These are phyloP conservation scores for Trichophyton simii DNA, from an alignment of 2,329 filamentous ascomycete genomes.

Conservation along the genomic window DNA sequence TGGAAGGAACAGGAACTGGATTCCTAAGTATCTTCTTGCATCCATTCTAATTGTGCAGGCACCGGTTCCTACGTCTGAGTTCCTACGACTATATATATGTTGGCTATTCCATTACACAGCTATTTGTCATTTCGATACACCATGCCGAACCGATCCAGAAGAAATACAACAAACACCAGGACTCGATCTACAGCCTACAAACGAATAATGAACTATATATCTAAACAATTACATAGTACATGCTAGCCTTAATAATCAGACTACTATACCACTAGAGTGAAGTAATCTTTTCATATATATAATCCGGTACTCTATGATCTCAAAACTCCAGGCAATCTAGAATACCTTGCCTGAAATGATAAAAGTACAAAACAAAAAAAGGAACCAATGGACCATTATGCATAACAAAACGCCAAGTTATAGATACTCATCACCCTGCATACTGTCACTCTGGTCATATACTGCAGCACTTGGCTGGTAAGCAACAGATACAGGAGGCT, in stretches of 20 bases:
- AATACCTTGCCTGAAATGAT: background rate
- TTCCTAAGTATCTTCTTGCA: background rate
- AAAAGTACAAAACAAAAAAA: background rate
- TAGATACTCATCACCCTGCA: conserved; percentile 12
- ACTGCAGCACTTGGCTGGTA: background rate
- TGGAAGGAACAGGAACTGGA: conserved; percentile 18
- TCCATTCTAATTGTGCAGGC: background rate
- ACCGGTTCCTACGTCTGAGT: background rate
- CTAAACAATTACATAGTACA: background rate
- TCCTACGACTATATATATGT: background rate
- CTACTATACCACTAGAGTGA: background rate
- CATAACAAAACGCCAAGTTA: conserved; percentile 3
- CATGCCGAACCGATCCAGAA: background rate
- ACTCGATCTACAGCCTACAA: background rate
- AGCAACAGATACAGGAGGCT: background rate
- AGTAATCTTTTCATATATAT: background rate
- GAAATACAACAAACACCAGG: background rate
- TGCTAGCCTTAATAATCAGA: background rate
- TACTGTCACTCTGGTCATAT: conserved; percentile 6
- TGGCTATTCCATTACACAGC: background rate
- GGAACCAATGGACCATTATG: background rate
- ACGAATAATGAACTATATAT: background rate
- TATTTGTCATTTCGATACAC: background rate
- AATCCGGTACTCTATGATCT: background rate
- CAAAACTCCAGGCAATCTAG: background rate